Evolutionary conservation across 495 filamentous ascomycete genomes (phyloP), one percentile per base, ranked within the genome.

Genomic region (Aspergillus steynii): DNA sequence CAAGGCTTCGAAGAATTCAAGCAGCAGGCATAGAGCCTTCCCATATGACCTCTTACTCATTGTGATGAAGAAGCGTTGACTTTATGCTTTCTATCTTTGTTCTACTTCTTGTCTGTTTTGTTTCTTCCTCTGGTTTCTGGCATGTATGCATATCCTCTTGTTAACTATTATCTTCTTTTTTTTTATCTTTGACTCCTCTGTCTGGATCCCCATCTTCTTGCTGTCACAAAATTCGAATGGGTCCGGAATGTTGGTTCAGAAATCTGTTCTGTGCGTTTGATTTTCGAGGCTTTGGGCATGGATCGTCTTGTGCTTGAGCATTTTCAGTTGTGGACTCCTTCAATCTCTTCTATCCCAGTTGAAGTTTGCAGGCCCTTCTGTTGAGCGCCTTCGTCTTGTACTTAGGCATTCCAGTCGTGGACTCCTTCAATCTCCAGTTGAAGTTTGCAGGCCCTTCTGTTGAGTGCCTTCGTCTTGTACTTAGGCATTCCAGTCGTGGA

Each of bases 1-100:
- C 61, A 37, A 15, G 53, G 61, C 42, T 55, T 66, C 20, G 60
- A 66, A 15, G 65, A 64, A 34, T 68, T 68, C 47, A 56, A 58
- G 29, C 54, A 61, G 52, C 10, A 42, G 37, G 37, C 9, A 42
- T 42, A 42, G 9, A 42, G 37, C 37, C 37, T 14, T 42, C 37
- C 9, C 37, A 12, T 12, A 37, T 42, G 37, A 42, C 4, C 14
- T 14, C 37, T 14, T 42, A 42, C 37, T 42, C 37, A 42, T 42
- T 42, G 37, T 14, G 10, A 42, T 12, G 31, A 42, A 37, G 34
- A 37, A 42, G 37, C 37, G 37, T 42, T 42, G 37, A 14, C 34
- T 42, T 42, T 42, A 10, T 42, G 5, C 10, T 42, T 15, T 12
- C 9, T 32, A 32, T 14, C 12, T 42, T 42, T 14, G 9, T 14